Conservation (phyloP, 371 early-diverging fungal species). For the Funneliformis caledonium region DNA sequence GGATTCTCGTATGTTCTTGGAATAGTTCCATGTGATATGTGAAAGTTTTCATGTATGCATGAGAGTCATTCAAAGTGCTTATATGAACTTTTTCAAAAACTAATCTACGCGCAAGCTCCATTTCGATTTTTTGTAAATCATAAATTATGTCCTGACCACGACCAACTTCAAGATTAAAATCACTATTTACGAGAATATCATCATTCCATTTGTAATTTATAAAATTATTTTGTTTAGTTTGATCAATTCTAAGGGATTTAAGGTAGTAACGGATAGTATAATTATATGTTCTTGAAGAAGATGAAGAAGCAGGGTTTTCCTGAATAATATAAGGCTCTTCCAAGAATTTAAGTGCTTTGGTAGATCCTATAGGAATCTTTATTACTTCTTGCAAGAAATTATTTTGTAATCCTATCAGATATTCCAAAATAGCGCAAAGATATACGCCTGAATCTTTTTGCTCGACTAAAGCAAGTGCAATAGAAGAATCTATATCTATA, state of each 20-base stretch:
- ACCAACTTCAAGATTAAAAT: constrained; percentile 30
- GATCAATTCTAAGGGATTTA: neutral
- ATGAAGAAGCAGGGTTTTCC: neutral
- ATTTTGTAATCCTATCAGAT: constrained; percentile 35
- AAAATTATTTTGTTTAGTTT: neutral
- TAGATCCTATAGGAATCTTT: neutral
- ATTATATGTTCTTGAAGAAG: neutral
- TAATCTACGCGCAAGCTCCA: constrained; percentile 27
- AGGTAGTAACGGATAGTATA: neutral
- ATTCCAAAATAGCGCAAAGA: constrained; percentile 35
- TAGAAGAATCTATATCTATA: neutral
- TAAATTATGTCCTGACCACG: constrained; percentile 36
- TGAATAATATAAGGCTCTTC: neutral
- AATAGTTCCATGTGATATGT: constrained; percentile 37
- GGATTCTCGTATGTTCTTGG: constrained; percentile 5
- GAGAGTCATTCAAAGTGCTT: constrained; percentile 10
- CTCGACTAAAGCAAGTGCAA: constrained; percentile 31
- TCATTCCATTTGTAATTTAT: constrained; percentile 32
- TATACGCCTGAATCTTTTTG: constrained; percentile 24
- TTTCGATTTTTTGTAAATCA: constrained; percentile 40
- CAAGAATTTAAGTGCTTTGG: constrained; percentile 24
- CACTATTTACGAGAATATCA: constrained; percentile 34
- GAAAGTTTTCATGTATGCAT: constrained; percentile 7
- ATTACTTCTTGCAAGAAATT: constrained; percentile 28
- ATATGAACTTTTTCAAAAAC: constrained; percentile 35